Evolutionary conservation across 805 yeast genomes (phyloP).

Genomic region (Saturnispora quitensis): DNA sequence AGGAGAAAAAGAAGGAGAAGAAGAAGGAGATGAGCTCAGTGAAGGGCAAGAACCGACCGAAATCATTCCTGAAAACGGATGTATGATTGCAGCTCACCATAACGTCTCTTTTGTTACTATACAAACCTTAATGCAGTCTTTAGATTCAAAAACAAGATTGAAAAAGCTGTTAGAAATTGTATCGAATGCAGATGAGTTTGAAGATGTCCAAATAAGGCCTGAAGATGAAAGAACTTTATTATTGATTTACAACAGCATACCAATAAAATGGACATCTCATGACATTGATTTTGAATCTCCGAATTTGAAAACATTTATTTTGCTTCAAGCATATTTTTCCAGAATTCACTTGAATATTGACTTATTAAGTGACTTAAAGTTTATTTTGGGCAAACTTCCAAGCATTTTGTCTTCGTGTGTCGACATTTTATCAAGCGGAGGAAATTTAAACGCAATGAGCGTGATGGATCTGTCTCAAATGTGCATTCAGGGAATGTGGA

Average conservation of each 20-base stretch:
- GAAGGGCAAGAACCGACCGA: conserved; percentile 31
- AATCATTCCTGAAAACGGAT: conserved; percentile 56
- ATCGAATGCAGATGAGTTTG: conserved; percentile 66
- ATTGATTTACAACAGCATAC: conserved; percentile 49
- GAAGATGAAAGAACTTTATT: conserved; percentile 45
- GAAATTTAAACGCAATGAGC: conserved; percentile 63
- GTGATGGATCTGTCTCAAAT: conserved; percentile 87
- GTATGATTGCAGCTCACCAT: conserved; percentile 69
- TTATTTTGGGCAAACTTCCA: conserved; percentile 41
- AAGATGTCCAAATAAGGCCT: conserved; percentile 47
- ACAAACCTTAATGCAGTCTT: conserved; percentile 44
- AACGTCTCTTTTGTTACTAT: conserved; percentile 57
- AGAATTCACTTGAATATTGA: conserved; percentile 56
- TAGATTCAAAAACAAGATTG: conserved; percentile 48
- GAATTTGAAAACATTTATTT: conserved; percentile 58
- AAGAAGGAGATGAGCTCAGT: conserved; percentile 7
- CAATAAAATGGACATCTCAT: conserved; percentile 41
- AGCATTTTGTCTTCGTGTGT: conserved; percentile 55
- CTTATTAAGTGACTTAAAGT: conserved; percentile 44
- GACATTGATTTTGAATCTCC: conserved; percentile 37
- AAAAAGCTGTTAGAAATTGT: conserved; percentile 56
- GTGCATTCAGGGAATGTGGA: conserved; percentile 84
- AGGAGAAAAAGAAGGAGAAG: conserved; percentile 18
- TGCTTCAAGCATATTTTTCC: conserved; percentile 76
- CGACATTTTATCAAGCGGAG: conserved; percentile 74